Evolutionary conservation across 2,329 filamentous ascomycete species (phyloP).

Genomic region (Epichloe gansuensis): DNA sequence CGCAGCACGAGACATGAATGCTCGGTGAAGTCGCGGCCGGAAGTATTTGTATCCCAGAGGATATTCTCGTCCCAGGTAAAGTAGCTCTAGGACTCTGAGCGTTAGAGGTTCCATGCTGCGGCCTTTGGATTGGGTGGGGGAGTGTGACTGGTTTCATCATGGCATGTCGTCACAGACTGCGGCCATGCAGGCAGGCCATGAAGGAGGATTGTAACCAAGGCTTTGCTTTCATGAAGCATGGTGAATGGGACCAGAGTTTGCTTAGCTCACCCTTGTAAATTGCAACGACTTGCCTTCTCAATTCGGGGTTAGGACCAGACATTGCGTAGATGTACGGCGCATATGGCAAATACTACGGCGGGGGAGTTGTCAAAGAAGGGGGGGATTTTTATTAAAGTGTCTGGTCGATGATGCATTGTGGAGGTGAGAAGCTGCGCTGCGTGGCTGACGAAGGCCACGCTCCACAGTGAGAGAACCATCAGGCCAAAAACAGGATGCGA

Average conservation of each 20-base stretch:
- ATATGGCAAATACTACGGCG: background rate
- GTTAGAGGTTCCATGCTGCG: background rate
- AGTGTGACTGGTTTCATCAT: background rate
- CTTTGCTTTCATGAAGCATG: background rate
- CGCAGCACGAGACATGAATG: conserved; percentile 64
- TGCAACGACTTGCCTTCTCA: conserved; percentile 67
- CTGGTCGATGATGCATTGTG: background rate
- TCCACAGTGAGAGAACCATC: background rate
- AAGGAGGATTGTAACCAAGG: background rate
- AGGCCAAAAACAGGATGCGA: background rate
- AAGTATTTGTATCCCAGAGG: conserved; percentile 76
- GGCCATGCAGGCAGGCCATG: background rate
- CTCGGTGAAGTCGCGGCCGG: conserved; percentile 65
- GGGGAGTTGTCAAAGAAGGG: background rate
- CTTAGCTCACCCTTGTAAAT: conserved; percentile 69
- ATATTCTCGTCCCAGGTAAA: conserved; percentile 76
- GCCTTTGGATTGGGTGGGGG: background rate
- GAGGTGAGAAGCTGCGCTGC: background rate
- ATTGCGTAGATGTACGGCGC: conserved; percentile 9
- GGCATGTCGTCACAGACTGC: background rate
- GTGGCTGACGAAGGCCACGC: background rate
- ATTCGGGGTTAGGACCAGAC: conserved; percentile 32
- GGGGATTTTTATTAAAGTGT: background rate
- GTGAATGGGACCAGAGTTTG: background rate
- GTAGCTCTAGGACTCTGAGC: conserved; percentile 48